Evolutionary conservation across 169 alveolate species (phyloP).

Genomic region (Plasmodium cynomolgi): DNA sequence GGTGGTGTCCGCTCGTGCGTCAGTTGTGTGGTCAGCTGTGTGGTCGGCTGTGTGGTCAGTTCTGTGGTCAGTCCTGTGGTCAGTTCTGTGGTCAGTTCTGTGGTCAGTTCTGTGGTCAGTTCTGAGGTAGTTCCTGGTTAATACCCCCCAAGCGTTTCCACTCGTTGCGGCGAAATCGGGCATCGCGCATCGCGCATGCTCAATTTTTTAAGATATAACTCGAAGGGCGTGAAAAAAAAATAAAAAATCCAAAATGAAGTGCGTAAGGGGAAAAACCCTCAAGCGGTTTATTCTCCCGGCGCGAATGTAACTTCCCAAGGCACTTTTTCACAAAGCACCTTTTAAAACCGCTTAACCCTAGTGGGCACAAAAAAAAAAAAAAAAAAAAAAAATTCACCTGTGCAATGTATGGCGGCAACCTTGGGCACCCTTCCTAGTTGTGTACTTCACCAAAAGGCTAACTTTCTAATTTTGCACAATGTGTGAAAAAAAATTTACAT

Average conservation of each 20-base stretch:
- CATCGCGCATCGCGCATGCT: background rate
- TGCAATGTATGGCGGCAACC: background rate
- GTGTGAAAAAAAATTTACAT: background rate
- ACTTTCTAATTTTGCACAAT: background rate
- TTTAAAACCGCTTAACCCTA: background rate
- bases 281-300: background rate
- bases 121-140: background rate
- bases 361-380: background rate
- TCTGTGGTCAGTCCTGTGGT: background rate
- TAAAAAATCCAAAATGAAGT: background rate
- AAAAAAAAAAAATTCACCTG: background rate
- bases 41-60: too few relatives aligned
- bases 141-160: background rate
- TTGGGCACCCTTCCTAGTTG: background rate
- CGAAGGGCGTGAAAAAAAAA: background rate
- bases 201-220: background rate
- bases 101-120: background rate
- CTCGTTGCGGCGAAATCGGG: background rate
- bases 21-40: background rate
- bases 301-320: background rate
- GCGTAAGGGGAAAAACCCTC: background rate
- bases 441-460: background rate
- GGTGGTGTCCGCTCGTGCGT: background rate
- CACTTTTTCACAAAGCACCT: background rate
- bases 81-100: background rate